Base-by-base conservation (phyloP, 129 eudicot species). In the Heracleum sosnowskyi region DNA sequence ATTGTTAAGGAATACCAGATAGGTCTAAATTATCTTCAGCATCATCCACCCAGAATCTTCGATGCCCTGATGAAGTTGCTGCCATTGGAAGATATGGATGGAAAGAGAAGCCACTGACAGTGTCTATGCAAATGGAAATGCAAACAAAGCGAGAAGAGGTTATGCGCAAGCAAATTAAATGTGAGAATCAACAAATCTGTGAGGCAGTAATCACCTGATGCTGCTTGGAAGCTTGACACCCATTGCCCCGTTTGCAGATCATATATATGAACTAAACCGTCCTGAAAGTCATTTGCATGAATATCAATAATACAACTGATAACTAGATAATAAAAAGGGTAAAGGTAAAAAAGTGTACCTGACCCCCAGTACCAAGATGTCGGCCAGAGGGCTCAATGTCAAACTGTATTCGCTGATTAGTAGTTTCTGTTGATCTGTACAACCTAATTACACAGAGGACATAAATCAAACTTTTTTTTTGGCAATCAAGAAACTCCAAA, bases 71-170 rank as follows among this genome's bases (percentile, higher is more conserved):
- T 74, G 97, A 85, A 68, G 99, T 82, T 74, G 92, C 93, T 3
- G 95, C 99, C 97, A 92, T 96, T 46, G 99, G 95, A 74, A 96
- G 90, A 83, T 69, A 90, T 8, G 99, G 99, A 86, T 96, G 97
- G 88, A 96, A 96, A 60, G 91, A 71, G 37, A 96, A 87, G 45
- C 99, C 99, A 85, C 90, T 92, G 47, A 92, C 88, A 24, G 99
- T 92, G 81, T 96, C 99, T 95, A 86, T 34, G 81, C 55, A 47
- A 83, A 79, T 34, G 81, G 47, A 47, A 83, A 79, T 55, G 75
- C 70, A 88, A 18, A 71, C 34, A 22, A 82, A 4, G 29, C 1
- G 6, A 74, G 44, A 24, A n/a, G 17, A 81, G 28, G 77, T 42
- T 53, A 37, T 62, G 51, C 53, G n/a, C 69, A 24, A 53, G n/a